Base-by-base conservation (phyloP, 1,139 yeast genomes). In the Candida sanyaensis region DNA sequence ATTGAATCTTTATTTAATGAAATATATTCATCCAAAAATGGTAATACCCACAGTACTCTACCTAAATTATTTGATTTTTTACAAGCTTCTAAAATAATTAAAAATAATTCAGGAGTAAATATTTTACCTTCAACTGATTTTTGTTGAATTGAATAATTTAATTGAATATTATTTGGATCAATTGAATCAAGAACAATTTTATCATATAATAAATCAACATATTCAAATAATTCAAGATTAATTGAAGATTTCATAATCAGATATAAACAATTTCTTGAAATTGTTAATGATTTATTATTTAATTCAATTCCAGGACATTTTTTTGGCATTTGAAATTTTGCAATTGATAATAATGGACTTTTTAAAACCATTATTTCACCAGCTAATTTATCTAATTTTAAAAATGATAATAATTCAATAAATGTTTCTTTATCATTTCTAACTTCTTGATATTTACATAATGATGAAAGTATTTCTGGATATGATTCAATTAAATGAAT, bases 11-110 rank as follows among this genome's bases (percentile, higher is more conserved):
- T 41, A 17, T 21, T n/a, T 12, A 9, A 10, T 3, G 30, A 37
- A 24, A 72, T 47, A 44, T 56, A 71, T n/a, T 55, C 53, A 49
- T 73, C 77, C 45, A 73, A 57, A 52, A 68, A 68, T 1, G 75
- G 77, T 27, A 69, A 57, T 12, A 72, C 47, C 78, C 78, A 73
- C 65, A 71, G 61, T 27, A 71, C 51, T 39, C 78, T 53, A 3
- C 77, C 77, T 47, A 65, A 50, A 51, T 73, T 77, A 33, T 47
- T 42, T 13, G 56, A 50, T 23, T 57, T 54, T 8, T 58, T 48
- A 42, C 69, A 62, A 2, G 68, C 66, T 27, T 57, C 54, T 7
- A 72, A 49, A 39, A 71, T 49, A 6, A 70, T 48, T 32, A 57
- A 53, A 45, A 71, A 51, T 31, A 73, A 50, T 10, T 60, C 59